Base-by-base conservation (phyloP, 495 filamentous ascomycete species). In the Neurospora sp. region DNA sequence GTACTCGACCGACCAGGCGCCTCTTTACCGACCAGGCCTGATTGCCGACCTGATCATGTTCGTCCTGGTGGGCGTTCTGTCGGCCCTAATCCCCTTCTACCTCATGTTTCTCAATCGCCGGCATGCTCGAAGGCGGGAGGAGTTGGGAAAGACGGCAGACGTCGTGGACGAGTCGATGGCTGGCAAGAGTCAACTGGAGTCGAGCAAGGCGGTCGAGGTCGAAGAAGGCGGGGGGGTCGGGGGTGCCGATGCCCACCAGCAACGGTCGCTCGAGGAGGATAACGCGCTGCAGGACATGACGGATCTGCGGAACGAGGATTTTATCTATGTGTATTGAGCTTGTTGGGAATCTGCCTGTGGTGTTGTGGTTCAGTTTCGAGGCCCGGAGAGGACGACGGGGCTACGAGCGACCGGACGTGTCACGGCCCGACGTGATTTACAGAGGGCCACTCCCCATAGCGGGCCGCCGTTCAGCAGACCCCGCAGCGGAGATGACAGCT, bases 1-100 rank as follows among this genome's bases (percentile, higher is more conserved):
- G 1, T 92, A 87, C 71, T 87, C 85, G n/a, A 87, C 86, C 5
- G 83, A 84, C 11, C 86, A 92, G 54, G 87, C 87, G 1, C 89
- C 90, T 1, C 79, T 86, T 5, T 91, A 92, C 73, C 82, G 81
- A 27, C 80, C 86, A 14, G 90, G 89, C 8, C 83, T 92, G 11
- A 82, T 85, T 38, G 84, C 88, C 4, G 88, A 88, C 41, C 66
- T 85, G 39, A 74, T 82, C 73, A 82, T 85, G 79, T 84, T 83
- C 48, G 77, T 80, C 16, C 72, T 80, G 9, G 81, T 82, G 23
- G 80, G 81, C 2, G 74, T 75, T 2, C 73, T 84, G 37, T 80
- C 81, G 31, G 70, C 79, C 82, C 70, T 82, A 14, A 84, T 84
- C 14, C 82, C 83, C 0, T 72, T 86, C 35, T 87, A 88, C 54